phyloP scores from a whole-genome alignment of 1,284 basidiomycete genomes.

The Irpex sp. region DNA sequence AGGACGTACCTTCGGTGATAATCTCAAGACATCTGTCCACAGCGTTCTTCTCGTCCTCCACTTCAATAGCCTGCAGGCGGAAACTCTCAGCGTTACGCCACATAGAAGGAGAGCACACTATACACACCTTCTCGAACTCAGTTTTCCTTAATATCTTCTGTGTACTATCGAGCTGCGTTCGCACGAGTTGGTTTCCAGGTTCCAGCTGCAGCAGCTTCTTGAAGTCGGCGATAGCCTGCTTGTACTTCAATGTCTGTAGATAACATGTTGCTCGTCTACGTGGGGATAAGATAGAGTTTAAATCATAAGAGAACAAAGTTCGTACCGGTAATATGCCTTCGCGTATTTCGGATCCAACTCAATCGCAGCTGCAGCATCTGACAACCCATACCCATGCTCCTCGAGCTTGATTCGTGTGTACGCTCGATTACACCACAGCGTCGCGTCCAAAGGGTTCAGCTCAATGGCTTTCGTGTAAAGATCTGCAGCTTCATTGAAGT shows the following conservation, averaged over 20 bases:
- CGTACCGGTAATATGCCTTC: slow-evolving; percentile 85
- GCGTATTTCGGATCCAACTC: slow-evolving; percentile 87
- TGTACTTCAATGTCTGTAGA: slow-evolving; percentile 85
- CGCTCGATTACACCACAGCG: slow-evolving; percentile 78
- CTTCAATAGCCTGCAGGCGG: slow-evolving; percentile 67
- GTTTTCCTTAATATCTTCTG: slow-evolving; percentile 86
- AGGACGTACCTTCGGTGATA: slow-evolving; percentile 64
- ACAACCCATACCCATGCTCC: slow-evolving; percentile 80
- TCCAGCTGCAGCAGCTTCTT: slow-evolving; percentile 86
- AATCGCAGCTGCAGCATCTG: slow-evolving; percentile 81
- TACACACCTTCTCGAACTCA: slow-evolving; percentile 80
- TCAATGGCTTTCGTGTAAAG: slow-evolving; percentile 79
- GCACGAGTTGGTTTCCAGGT: slow-evolving; percentile 81
- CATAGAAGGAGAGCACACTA: neutral
- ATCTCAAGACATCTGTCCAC: slow-evolving; percentile 73
- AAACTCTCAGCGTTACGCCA: neutral
- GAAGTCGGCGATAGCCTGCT: slow-evolving; percentile 82
- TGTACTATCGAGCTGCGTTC: slow-evolving; percentile 81
- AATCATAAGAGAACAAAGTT: slow-evolving; percentile 6
- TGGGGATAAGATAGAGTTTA: neutral
- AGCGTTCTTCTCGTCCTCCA: slow-evolving; percentile 81
- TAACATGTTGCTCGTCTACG: slow-evolving; percentile 86
- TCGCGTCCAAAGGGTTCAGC: slow-evolving; percentile 74
- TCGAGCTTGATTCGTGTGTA: slow-evolving; percentile 77
- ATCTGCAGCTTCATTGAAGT: slow-evolving; percentile 61